Evolutionary conservation across 1,139 yeast species (phyloP), one percentile per base, ranked within the genome.

Genomic region (Sugiyamaella japonica): DNA sequence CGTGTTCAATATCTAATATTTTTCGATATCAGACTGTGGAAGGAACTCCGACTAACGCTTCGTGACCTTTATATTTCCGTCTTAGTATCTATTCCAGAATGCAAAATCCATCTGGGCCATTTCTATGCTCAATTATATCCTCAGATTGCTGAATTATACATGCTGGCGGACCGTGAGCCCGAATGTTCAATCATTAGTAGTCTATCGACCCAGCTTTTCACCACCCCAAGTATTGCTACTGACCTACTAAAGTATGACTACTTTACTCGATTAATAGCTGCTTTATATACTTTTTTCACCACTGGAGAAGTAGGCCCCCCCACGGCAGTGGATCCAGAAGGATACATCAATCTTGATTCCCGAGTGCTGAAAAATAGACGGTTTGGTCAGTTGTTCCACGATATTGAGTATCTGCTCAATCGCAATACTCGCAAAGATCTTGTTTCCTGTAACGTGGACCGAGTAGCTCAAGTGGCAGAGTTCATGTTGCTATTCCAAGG

Each of bases 51-150:
- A 51, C 66, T 74, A 1, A 71, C 78, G 16, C 71, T 90, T 37
- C 86, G 88, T 52, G 90, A 85, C 62, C 73, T 90, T 61, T 84
- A 84, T 63, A 80, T 89, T 48, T 78, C 87, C 0, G 80, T 88
- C 0, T 76, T 91, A 59, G 83, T 91, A 9, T 82, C 93, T 5
- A 84, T 84, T 61, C 76, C 82, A 53, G 73, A 72, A 9, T 84
- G 77, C 65, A 85, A 86, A 65, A 72, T 78, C 31, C 73, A 83
- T 32, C 73, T 89, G 43, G 86, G 89, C 9, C 82, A 83, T 39
- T 95, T 89, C 64, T 90, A 89, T 65, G 86, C 90, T 43, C 95
- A 89, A 62, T 75, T 89, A 0, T 90, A 91, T 66, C 90, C 95
- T 0, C 78, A 81, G 2, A 73, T 90, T n/a, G 83, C 89, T 0